Evolutionary conservation across 352 stramenopile species (phyloP), one percentile per base, ranked within the genome.

Genomic region (Globisporangium apiculatum): DNA sequence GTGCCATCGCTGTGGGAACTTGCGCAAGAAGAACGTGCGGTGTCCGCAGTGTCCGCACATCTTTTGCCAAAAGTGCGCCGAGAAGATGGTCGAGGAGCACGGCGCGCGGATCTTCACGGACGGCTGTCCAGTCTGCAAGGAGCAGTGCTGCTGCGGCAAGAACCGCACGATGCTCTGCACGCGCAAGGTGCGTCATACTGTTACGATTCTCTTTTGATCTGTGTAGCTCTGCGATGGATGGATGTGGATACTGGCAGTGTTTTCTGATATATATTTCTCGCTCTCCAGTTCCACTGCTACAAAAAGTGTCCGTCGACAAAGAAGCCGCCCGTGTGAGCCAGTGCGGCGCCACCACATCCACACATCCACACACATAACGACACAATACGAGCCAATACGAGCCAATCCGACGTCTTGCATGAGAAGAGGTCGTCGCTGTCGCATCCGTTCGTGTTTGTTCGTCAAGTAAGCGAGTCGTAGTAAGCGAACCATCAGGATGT

Each of bases 61-160:
- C 56, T 96, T 94, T 59, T 96, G 86, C 61, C 79, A 87, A 17
- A 94, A 91, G 52, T 91, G 86, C 62, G 81, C 79, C 50, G 86
- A 96, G 55, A 95, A 96, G 69, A 94, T 96, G 84, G 55, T 90
- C 15, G 79, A 95, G 55, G 85, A 96, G 66, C 83, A 95, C 55
- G 85, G 83, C 18, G 68, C 83, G 4, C 57, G 55, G 17, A 83
- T 91, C 58, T 96, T 96, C 53, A 70, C 73, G 15, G 79, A 79
- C 48, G 86, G 86, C 5, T 96, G 85, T 48, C 87, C 83, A 5
- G 83, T 94, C 41, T 96, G 87, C 63, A 95, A 95, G 65, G 77
- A 94, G 53, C 61, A 89, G 52, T 96, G 87, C 58, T 96, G 83
- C 57, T 96, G 87, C 54, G 85, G 84, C 65, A 91, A 92, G 67